These are phyloP conservation scores for Sparassis latifolia DNA, from an alignment of 1,284 basidiomycete genomes.

Conservation along the genomic window DNA sequence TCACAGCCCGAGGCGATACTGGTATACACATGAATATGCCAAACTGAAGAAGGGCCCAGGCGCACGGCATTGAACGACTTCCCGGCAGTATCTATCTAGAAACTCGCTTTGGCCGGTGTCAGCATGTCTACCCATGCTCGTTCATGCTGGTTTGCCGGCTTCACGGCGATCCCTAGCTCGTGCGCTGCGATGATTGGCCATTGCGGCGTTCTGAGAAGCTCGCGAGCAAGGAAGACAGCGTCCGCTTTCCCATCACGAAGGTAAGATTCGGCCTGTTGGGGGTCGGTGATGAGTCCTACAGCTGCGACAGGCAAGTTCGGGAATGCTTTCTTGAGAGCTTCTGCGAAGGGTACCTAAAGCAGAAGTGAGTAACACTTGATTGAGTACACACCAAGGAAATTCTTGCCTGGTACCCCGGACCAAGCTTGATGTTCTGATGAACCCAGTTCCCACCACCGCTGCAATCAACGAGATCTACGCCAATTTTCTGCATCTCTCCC, in stretches of 20 bases:
- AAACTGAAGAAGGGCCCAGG: no score
- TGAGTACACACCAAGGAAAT: neutral
- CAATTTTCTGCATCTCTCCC: conserved; percentile 50
- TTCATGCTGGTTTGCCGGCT: conserved; percentile 62
- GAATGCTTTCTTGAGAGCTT: conserved; percentile 58
- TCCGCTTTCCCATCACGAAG: conserved; percentile 63
- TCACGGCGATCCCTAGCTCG: conserved; percentile 50
- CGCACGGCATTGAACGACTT: no score
- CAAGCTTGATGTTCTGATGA: conserved; percentile 50
- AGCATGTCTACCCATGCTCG: conserved; percentile 50
- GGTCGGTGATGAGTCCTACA: conserved; percentile 72
- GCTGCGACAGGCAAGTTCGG: conserved; percentile 51
- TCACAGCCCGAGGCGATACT: no score
- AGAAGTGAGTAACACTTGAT: neutral
- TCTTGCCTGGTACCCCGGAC: conserved; percentile 60
- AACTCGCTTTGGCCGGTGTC: conserved; percentile 16
- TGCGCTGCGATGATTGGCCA: conserved; percentile 50
- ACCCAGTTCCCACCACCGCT: conserved; percentile 66
- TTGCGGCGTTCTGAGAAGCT: conserved; percentile 54
- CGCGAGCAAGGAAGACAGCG: conserved; percentile 62
- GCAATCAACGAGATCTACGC: conserved; percentile 69
- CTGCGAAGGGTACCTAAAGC: conserved; percentile 61
- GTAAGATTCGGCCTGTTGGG: conserved; percentile 60
- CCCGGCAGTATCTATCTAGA: no score
- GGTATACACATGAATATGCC: no score